Base-by-base conservation (phyloP, 2,329 filamentous ascomycete genomes). In the Sclerotinia borealis region DNA sequence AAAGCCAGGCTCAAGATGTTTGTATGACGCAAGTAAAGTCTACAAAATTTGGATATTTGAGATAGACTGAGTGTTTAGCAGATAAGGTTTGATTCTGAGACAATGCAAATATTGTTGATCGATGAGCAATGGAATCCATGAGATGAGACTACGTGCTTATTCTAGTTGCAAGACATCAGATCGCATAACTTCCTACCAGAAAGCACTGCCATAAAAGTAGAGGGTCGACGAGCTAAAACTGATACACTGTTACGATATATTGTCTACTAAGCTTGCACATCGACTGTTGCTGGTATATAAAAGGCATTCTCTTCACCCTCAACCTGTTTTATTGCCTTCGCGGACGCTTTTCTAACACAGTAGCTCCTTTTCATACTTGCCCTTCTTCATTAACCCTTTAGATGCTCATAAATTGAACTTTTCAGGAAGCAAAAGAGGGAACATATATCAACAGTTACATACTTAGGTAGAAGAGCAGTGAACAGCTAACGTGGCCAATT, bases 151-250 rank as follows among this genome's bases (percentile, higher is more conserved):
- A 76, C 89, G 37, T 8, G n/a, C 27, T 55, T 34, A 51, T 6
- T 43, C 54, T 31, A 61, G 37, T 31, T 22, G 27, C 19, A 17
- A 45, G 36, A 47, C 11, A 19, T 36, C 5, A 9, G 29, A 22
- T 11, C 19, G 27, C 11, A 50, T 29, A 10, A 11, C 29, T 9
- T 25, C 39, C 49, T 55, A 61, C 59, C 59, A 61, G 17, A 61
- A 90, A 4, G 86, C 90, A 60, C 90, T 91, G 66, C 90, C 89
- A 74, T 93, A 89, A 69, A 93, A 83, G 74, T 91, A 92, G 25
- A 93, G 77, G 86, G 86, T 65, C 85, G 77, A 5, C 75, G 72
- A 22, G 83, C 79, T 2, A 82, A 77, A 25, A 77, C 72, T 3
- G 77, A 76, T 5, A 81, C 89, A 41, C 73, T 78, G 1, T 81